Evolutionary conservation across 2,329 filamentous ascomycete genomes (phyloP).

Genomic region (Acephala macrosclerotiorum): DNA sequence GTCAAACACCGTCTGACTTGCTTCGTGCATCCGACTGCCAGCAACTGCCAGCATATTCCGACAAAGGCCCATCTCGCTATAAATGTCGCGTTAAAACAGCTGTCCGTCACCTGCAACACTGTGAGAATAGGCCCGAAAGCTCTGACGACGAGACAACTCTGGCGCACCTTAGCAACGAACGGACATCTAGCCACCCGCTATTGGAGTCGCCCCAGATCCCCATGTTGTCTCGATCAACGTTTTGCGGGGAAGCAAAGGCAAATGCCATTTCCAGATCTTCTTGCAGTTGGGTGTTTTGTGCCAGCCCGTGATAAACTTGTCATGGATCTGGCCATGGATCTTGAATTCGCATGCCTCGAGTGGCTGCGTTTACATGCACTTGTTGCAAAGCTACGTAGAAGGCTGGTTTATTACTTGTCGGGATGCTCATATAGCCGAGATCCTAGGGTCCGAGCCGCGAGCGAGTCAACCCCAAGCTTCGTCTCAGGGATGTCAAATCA

Average conservation of each 20-base stretch:
- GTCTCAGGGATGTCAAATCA: neutral
- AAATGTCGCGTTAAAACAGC: conserved; percentile 2
- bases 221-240: neutral
- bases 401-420: neutral
- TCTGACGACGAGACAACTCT: neutral
- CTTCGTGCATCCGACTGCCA: neutral
- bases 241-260: conserved; percentile 5
- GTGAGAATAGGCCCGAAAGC: conserved; percentile 7
- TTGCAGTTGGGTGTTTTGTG: neutral
- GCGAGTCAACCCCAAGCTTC: neutral
- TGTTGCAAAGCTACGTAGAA: conserved; percentile 2
- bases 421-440: neutral
- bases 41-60: neutral
- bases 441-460: neutral
- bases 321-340: conserved; percentile 1
- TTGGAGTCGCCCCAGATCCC: conserved; percentile 13
- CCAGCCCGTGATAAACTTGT: neutral
- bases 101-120: neutral
- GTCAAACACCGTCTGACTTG: neutral
- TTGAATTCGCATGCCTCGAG: neutral
- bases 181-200: neutral
- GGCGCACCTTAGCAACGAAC: neutral
- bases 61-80: conserved; percentile 4
- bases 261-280: neutral
- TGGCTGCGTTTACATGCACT: neutral